These are phyloP conservation scores for Tephrocybe sp. DNA, from an alignment of 768 basidiomycete genomes.

Conservation along the genomic window DNA sequence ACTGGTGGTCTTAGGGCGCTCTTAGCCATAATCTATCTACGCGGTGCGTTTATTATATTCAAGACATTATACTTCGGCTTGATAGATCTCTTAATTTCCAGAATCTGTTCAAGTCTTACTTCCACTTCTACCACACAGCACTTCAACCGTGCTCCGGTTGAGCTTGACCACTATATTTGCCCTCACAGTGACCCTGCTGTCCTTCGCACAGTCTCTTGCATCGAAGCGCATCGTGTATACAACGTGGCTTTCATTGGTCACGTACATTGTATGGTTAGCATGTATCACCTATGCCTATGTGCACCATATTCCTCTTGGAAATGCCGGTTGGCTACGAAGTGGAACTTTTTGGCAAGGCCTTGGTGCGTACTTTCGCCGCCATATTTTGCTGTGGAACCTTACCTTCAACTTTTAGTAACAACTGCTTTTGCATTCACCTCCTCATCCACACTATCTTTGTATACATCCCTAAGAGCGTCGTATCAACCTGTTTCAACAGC, in stretches of 20 bases:
- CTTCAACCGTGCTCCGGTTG: slow-evolving; percentile 34
- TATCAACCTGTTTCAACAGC: slow-evolving; percentile 34
- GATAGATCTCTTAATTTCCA: slow-evolving; percentile 26
- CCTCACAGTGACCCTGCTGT: slow-evolving; percentile 48
- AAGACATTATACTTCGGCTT: slow-evolving; percentile 1
- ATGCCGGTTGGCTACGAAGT: slow-evolving; percentile 35
- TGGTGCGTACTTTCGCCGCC: slow-evolving; percentile 41
- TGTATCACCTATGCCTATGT: slow-evolving; percentile 53
- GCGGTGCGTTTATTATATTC: slow-evolving; percentile 44
- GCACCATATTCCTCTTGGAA: slow-evolving; percentile 39
- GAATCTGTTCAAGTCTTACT: slow-evolving; percentile 55
- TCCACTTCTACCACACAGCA: slow-evolving; percentile 42
- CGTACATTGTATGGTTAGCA: slow-evolving; percentile 63
- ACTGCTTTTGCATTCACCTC: slow-evolving; percentile 68
- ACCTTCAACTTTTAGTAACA: slow-evolving; percentile 39
- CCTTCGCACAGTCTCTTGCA: slow-evolving; percentile 53
- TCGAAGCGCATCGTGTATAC: slow-evolving; percentile 55
- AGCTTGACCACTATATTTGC: slow-evolving; percentile 42
- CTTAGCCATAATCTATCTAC: slow-evolving; percentile 62
- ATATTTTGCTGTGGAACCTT: slow-evolving; percentile 3
- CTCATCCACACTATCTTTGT: slow-evolving; percentile 63
- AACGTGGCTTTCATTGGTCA: slow-evolving; percentile 57
- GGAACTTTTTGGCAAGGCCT: slow-evolving; percentile 64
- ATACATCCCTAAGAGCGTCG: slow-evolving; percentile 54
- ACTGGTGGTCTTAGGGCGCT: slow-evolving; percentile 49